phyloP scores from a whole-genome alignment of 2,329 filamentous ascomycete genomes.

The Hymenoscyphus linearis region DNA sequence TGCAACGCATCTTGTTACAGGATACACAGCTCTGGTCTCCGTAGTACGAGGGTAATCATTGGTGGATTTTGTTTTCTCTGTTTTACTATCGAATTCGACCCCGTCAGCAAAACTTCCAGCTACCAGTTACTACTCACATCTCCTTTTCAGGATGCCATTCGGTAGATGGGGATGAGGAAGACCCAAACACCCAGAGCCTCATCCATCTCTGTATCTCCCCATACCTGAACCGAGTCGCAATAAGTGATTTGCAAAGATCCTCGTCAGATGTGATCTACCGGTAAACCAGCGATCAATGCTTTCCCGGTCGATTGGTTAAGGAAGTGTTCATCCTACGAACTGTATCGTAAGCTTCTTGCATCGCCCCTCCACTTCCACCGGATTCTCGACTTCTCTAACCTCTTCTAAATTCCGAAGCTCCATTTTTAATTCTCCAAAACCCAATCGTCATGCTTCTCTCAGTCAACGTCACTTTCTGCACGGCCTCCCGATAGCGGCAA shows the following conservation, averaged over 20 bases:
- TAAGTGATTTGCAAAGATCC: background rate
- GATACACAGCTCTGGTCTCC: background rate
- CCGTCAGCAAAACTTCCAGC: background rate
- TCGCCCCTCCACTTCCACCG: background rate
- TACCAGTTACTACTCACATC: background rate
- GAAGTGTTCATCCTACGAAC: constrained; percentile 7
- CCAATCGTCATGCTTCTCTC: constrained; percentile 1
- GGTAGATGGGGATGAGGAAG: background rate
- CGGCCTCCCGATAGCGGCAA: background rate
- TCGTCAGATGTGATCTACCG: background rate
- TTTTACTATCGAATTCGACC: background rate
- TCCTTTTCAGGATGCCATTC: background rate
- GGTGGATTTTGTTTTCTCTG: background rate
- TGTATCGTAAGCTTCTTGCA: constrained; percentile 9
- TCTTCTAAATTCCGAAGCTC: background rate
- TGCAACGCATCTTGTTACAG: background rate
- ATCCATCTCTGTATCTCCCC: background rate
- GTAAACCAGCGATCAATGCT: background rate
- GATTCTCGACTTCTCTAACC: background rate
- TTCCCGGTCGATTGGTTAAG: background rate
- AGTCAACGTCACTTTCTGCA: background rate
- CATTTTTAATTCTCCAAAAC: background rate
- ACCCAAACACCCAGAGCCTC: background rate
- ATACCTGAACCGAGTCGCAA: background rate
- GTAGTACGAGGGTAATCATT: background rate